Base-by-base conservation (phyloP, 257 asterid genomes). In the Apocynum venetum region DNA sequence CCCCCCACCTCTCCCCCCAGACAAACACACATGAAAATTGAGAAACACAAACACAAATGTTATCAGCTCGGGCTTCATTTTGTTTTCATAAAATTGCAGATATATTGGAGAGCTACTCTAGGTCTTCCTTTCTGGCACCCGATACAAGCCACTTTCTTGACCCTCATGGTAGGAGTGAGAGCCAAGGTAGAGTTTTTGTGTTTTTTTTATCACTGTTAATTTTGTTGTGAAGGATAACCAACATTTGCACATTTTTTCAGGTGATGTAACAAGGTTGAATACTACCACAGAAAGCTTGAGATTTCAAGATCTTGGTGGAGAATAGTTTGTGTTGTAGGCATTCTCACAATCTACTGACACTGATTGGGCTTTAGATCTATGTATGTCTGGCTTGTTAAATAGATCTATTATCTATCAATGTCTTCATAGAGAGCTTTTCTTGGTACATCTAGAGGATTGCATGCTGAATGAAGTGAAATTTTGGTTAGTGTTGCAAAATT, bases 51-150 rank as follows among this genome's bases (percentile, higher is more conserved):
- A 25, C 61, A 12, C 12, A 71, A 48, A 48, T 1, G 31, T 31
- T 55, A 25, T 25, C 73, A 35, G 44, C 44, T 35, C 49, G 49
- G 35, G 17, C 15, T 14, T 73, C 19, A 48, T n/a, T 56, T 65
- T 38, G 4, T 36, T 47, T 61, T 17, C 12, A 15, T 46, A 47
- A 59, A 15, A 14, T 81, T 86, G 77, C 88, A 92, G 97, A 87
- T 78, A 80, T 92, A 78, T 81, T 91, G 81, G 96, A 85, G 78
- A 87, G 83, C 82, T 90, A 83, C 79, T 85, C 88, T 76, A 82
- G 93, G 85, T 82, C 93, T 80, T 88, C 89, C 71, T 90, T 87
- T 78, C 61, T 86, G 73, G 67, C 92, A 72, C 40, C 91, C 1
- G 85, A 91, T 72, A 85, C 84, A 61, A 85, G 82, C 81, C 85